Base-by-base conservation (phyloP, 257 asterid species). In the Fraxinus quadrangulata region DNA sequence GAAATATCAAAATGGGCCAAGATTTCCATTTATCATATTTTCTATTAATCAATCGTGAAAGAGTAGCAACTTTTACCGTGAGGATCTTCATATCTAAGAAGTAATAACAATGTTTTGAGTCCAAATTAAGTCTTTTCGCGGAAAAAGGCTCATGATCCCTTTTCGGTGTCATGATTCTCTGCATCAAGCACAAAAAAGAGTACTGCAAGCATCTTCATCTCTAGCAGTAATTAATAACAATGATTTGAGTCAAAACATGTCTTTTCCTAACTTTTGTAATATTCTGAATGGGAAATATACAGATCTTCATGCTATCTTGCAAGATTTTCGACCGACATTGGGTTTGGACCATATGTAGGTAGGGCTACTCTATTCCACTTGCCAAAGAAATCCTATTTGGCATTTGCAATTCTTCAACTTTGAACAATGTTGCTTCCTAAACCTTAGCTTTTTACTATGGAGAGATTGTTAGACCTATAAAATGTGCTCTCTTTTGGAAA, bases 321-420 rank as follows among this genome's bases (percentile, higher is more conserved):
- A 70, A 34, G 51, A 56, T 56, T 70, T 36, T 33, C 7, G 2
- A 33, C 54, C 24, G 17, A 56, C 21, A 26, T 33, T 4, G 7
- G 71, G 63, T 33, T 2, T 16, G 71, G 76, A 70, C 76, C 71
- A 11, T 63, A 26, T 63, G 39, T 70, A 11, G 13, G 28, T 54
- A 45, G 51, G 61, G 69, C 76, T 24, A 36, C 81, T 45, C 16
- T 37, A 34, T 2, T 37, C 77, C 54, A 74, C 54, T 56, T 59
- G 71, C 26, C 5, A 10, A 23, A 21, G 59, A 10, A 31, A 13
- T 37, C 71, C 14, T 0, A 14, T 39, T 36, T 74, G 14, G 67
- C 67, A 59, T 59, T 59, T 59, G 5, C 4, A n/a, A 6, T 36
- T 36, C 31, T 61, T 61, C 31, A 21, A 24, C 30, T 26, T 59